A percentile compares a stretch with the other conserved stretches of the same genome.
These are phyloP conservation scores for Prunus campanulata DNA, from an alignment of 306 rosid genomes.

Conservation along the genomic window DNA sequence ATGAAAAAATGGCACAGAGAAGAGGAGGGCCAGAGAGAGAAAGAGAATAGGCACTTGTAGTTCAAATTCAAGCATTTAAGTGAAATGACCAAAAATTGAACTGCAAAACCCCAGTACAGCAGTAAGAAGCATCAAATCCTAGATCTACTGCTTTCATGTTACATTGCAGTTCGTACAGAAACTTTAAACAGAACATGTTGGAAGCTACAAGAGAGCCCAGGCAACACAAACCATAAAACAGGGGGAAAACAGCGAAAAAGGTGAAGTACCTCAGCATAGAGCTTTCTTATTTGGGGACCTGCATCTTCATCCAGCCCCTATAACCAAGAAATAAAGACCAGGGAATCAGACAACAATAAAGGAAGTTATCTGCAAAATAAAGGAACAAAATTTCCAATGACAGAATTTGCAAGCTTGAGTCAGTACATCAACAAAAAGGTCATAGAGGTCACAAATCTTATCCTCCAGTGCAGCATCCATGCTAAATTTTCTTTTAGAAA, in stretches of 20 bases:
- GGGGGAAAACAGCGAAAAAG: slow-evolving; percentile 13
- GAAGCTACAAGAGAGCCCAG: slow-evolving; percentile 16
- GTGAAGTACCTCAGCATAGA: slow-evolving; percentile 78
- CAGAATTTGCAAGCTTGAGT: slow-evolving; percentile 30
- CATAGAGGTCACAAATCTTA: slow-evolving; percentile 97
- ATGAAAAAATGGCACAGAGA: neutral
- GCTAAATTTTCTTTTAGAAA: slow-evolving; percentile 50
- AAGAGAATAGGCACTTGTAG: neutral
- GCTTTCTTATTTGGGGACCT: slow-evolving; percentile 86
- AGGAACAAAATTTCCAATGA: slow-evolving; percentile 16
- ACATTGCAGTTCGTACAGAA: slow-evolving; percentile 6
- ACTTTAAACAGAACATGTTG: slow-evolving; percentile 2
- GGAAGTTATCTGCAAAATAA: slow-evolving; percentile 8
- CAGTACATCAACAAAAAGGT: slow-evolving; percentile 89
- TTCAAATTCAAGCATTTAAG: neutral
- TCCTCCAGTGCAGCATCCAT: slow-evolving; percentile 90
- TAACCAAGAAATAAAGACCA: slow-evolving; percentile 30
- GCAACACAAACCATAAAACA: neutral
- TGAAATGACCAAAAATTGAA: neutral
- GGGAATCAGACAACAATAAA: slow-evolving; percentile 22
- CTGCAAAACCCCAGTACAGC: neutral
- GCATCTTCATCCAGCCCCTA: slow-evolving; percentile 96
- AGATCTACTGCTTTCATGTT: slow-evolving; percentile 3
- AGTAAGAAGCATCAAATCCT: neutral
- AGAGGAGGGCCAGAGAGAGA: no score